Base-by-base conservation (phyloP, 139 green algal genomes). In the Chlamydomonas incerta region DNA sequence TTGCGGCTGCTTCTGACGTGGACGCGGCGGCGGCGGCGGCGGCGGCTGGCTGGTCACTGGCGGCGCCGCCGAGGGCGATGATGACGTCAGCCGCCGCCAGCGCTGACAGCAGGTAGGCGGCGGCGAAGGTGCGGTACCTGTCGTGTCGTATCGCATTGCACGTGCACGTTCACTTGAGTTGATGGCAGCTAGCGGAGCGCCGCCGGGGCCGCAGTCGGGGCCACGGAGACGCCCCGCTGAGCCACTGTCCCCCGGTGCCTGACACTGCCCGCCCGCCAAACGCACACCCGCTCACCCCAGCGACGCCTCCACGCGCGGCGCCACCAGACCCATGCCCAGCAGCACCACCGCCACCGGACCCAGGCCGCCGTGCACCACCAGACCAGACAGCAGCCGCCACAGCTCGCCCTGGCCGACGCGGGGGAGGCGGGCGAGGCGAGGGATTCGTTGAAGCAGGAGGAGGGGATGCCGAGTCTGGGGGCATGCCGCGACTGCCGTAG, bases 381-480 rank as follows among this genome's bases (percentile, higher is more conserved):
- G 63, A 13, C 62, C 80, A 35, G 26, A 62, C 33, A 86, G 50
- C 68, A 86, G 80, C 34, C 80, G 80, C 80, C 80, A 86, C 41
- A 80, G 20, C 68, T 79, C 80, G 37, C 47, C 47, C 68, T 79
- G 80, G 0, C 23, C 2, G 37, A 9, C 41, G 24, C 5, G 21
- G 3, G 24, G 31, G 57, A 11, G n/a, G 17, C 20, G n/a, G 3
- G 29, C 29, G 28, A 4, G 34, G 20, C 4, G 28, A 23, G 50
- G 50, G 17, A n/a, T n/a, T n/a, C n/a, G 31, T 37, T 4, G 33
- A 18, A 20, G 50, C 3, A 52, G 18, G 72, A 11, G 18, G 28
- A 28, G 28, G 33, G 41, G 70, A 5, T 14, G 41, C 58, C 58
- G 58, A 46, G 26, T 72, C 11, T 72, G 26, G 66, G 26, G 14